phyloP scores from a whole-genome alignment of 169 alveolate genomes.

The Hammondia hammondi region DNA sequence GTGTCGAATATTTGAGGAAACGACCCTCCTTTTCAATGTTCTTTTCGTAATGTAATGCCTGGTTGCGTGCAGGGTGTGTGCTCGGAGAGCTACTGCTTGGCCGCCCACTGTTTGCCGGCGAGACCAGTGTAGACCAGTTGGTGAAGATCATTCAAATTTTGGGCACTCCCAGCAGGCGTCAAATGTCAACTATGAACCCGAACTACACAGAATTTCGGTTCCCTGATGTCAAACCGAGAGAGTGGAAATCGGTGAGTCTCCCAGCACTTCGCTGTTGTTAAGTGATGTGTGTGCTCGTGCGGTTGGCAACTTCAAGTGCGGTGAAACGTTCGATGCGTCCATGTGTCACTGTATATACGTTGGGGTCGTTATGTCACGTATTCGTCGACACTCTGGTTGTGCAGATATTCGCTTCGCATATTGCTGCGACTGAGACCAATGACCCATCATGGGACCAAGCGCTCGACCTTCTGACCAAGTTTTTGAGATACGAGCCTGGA shows the following conservation, averaged over 20 bases:
- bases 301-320: background rate
- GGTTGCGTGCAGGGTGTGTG: constrained; percentile 91
- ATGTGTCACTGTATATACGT: background rate
- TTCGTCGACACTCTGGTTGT: background rate
- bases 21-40: background rate
- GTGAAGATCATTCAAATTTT: constrained; percentile 93
- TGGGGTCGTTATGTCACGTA: background rate
- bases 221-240: constrained; percentile 88
- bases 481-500: constrained; percentile 88
- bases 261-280: background rate
- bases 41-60: background rate
- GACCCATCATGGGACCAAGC: constrained; percentile 83
- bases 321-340: background rate
- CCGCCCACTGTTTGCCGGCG: constrained; percentile 96
- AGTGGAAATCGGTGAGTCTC: constrained; percentile 79
- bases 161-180: constrained; percentile 94
- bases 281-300: background rate
- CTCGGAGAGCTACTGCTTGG: constrained; percentile 95
- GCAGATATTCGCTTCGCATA: constrained; percentile 48
- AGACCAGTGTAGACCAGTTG: constrained; percentile 94
- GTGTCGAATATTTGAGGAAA: background rate
- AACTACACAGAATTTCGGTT: constrained; percentile 91
- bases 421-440: constrained; percentile 77
- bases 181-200: constrained; percentile 94
- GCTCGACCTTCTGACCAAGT: constrained; percentile 81